Evolutionary conservation across 257 asterid species (phyloP).

Genomic region (Paraleonurus japonicus): DNA sequence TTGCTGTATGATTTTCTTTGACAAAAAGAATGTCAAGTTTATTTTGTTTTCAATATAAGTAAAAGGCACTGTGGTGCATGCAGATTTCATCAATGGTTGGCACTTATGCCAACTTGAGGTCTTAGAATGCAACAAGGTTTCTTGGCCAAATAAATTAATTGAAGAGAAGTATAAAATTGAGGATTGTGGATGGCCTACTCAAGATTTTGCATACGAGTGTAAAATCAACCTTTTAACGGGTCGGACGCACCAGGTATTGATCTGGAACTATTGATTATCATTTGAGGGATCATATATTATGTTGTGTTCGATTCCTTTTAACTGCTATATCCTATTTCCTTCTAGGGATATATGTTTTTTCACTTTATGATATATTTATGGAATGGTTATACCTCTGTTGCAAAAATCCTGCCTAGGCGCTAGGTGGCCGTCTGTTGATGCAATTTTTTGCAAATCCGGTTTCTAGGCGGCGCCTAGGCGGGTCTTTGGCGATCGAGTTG

Average conservation of each 20-base stretch:
- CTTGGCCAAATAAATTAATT: constrained; percentile 60
- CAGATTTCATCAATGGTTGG: constrained; percentile 71
- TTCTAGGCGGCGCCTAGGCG: too few species aligned
- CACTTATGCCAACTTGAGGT: constrained; percentile 90
- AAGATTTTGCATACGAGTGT: constrained; percentile 83
- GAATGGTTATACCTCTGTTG: neutral
- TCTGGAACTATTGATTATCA: neutral
- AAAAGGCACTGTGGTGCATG: constrained; percentile 25
- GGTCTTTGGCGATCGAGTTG: too few species aligned
- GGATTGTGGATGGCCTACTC: constrained; percentile 75
- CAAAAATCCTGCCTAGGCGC: too few species aligned
- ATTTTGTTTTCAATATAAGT: neutral
- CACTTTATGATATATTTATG: neutral
- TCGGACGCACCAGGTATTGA: constrained; percentile 85
- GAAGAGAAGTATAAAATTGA: constrained; percentile 50
- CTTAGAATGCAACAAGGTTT: constrained; percentile 79
- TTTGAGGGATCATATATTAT: neutral
- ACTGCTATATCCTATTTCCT: neutral
- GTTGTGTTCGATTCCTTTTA: neutral
- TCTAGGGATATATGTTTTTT: neutral
- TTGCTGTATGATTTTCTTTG: neutral
- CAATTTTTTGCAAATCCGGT: too few species aligned
- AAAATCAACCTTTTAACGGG: constrained; percentile 87
- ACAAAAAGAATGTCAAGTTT: neutral
- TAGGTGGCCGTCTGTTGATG: too few species aligned